phyloP scores from a whole-genome alignment of 257 asterid genomes.

The Anisodus acutangulus region DNA sequence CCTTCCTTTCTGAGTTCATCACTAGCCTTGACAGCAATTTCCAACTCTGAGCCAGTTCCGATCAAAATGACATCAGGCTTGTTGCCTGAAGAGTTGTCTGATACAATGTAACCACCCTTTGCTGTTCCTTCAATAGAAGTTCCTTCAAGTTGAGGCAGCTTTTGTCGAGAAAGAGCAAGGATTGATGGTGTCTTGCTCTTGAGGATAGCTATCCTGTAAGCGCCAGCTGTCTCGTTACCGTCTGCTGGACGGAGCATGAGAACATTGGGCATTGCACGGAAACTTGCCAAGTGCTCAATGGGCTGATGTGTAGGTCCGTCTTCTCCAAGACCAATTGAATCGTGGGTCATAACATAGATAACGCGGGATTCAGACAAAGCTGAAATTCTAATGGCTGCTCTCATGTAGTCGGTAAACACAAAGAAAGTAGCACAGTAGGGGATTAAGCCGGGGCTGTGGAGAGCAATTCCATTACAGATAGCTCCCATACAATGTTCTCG shows the following conservation, averaged over 20 bases:
- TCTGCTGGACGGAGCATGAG: conserved; percentile 87
- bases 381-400: conserved; percentile 73
- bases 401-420: conserved; percentile 84
- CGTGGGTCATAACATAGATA: conserved; percentile 88
- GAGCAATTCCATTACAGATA: conserved; percentile 78
- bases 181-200: conserved; percentile 69
- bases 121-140: conserved; percentile 72
- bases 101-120: conserved; percentile 67
- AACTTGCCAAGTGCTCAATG: conserved; percentile 77
- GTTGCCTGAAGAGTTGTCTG: conserved; percentile 70
- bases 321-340: conserved; percentile 86
- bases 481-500: conserved; percentile 84
- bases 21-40: conserved; percentile 76
- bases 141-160: conserved; percentile 74
- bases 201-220: conserved; percentile 68
- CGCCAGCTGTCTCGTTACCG: conserved; percentile 82
- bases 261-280: conserved; percentile 83
- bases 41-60: conserved; percentile 85
- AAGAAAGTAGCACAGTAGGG: conserved; percentile 88
- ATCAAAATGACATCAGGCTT: conserved; percentile 77
- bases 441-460: conserved; percentile 70
- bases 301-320: conserved; percentile 93
- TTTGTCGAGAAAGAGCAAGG: conserved; percentile 79
- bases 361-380: conserved; percentile 72
- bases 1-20: conserved; percentile 82